Evolutionary conservation across 306 rosid species (phyloP), one percentile per base, ranked within the genome.

Genomic region (Luffa aegyptiaca): DNA sequence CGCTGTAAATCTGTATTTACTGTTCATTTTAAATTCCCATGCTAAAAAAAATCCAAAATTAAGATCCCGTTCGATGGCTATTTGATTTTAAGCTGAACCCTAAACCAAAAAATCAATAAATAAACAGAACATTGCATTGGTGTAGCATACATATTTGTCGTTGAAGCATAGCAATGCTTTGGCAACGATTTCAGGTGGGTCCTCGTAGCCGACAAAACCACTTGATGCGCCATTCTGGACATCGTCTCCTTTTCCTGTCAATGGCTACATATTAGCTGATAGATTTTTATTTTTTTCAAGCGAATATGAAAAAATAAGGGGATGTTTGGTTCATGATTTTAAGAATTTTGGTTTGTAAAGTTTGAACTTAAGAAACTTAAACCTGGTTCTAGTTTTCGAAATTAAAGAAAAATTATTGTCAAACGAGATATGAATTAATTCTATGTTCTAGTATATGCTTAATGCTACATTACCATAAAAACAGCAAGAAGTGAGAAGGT

Each of bases 101-200:
- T n/a, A n/a, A n/a, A 26, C 31, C 31, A 26, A 26, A 26, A 26
- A 26, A 26, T n/a, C 31, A 26, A 26, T 26, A 26, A 26, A 26
- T 26, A 26, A 26, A 26, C 31, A 1, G 1, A 26, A 26, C 31
- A 26, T 26, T 26, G 7, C 10, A 20, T 57, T n/a, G 2, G 10
- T 3, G 2, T 35, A 10, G 21, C 90, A 82, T 82, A 95, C 98
- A 82, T 91, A 79, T 87, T 87, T 90, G 69, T 92, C 88, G 77
- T 89, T 86, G 89, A 95, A 95, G 81, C 98, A 92, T 0, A 87
- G 90, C 84, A 95, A 85, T 26, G 98, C 98, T 65, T 86, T 90
- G 83, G 93, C 79, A 44, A 89, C 83, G 52, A 95, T 83, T 84
- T 88, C 87, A 82, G 92, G 13, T 10, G 97, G 93, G 59, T 91